Evolutionary conservation across 768 basidiomycete genomes (phyloP).

Genomic region (Boletus coccyginus): DNA sequence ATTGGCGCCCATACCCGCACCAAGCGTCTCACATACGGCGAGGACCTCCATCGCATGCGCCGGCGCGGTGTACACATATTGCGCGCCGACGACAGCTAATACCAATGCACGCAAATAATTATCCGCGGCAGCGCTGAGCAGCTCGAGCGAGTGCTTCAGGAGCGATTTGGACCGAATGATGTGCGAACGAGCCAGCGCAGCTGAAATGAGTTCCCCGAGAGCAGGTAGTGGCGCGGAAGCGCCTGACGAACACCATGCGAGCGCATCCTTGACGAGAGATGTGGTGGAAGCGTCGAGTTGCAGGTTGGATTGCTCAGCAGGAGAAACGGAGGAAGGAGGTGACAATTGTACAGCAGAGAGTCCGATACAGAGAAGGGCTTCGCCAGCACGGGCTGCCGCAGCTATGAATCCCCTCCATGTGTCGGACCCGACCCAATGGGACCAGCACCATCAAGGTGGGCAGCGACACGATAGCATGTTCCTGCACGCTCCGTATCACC

Average conservation of each 20-base stretch:
- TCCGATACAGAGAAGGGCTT: slow-evolving; percentile 51
- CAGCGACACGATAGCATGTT: slow-evolving; percentile 63
- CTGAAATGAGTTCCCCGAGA: slow-evolving; percentile 16
- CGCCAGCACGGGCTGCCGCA: slow-evolving; percentile 50
- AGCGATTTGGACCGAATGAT: slow-evolving; percentile 36
- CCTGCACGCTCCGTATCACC: slow-evolving; percentile 52
- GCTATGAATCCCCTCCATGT: slow-evolving; percentile 39
- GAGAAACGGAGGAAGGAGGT: background rate
- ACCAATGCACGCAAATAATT: slow-evolving; percentile 73
- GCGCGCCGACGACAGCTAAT: slow-evolving; percentile 63
- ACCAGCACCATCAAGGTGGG: slow-evolving; percentile 39
- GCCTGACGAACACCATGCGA: slow-evolving; percentile 22
- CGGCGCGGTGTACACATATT: slow-evolving; percentile 67
- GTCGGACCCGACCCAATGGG: slow-evolving; percentile 23
- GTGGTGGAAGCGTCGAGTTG: slow-evolving; percentile 17
- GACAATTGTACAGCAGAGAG: slow-evolving; percentile 19
- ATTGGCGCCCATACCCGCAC: slow-evolving; percentile 59
- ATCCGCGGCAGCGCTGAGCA: slow-evolving; percentile 58
- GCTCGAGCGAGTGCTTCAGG: slow-evolving; percentile 56
- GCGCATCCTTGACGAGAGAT: slow-evolving; percentile 25
- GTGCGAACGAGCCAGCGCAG: slow-evolving; percentile 20
- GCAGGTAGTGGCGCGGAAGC: slow-evolving; percentile 19
- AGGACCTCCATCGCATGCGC: slow-evolving; percentile 70
- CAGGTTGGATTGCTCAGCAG: slow-evolving; percentile 1
- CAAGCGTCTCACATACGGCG: slow-evolving; percentile 64